Percentiles rank a stretch among this genome's conserved stretches.
Conservation (phyloP, 257 asterid genomes). For the Solanum lignicaule region DNA sequence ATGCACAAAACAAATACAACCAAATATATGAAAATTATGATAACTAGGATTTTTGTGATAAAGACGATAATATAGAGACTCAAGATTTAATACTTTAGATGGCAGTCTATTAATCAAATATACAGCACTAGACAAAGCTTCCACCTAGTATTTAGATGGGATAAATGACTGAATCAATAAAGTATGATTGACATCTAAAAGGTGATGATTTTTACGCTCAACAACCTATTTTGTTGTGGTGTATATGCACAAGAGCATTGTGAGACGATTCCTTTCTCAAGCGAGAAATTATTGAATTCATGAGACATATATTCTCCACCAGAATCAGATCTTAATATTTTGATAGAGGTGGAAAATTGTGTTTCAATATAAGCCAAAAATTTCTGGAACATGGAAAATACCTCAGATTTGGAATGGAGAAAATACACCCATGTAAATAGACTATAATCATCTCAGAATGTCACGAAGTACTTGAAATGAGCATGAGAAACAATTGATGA, state of each 20-base stretch:
- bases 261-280: not conserved
- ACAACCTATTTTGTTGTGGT: not conserved
- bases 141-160: not conserved
- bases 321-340: not conserved
- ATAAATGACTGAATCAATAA: not conserved
- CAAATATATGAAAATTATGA: not conserved
- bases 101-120: not conserved
- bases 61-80: not conserved
- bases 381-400: too few relatives aligned
- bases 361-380: too few relatives aligned
- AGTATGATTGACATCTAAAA: not conserved
- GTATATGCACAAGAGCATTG: not conserved
- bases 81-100: not conserved
- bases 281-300: not conserved
- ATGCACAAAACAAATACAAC: not conserved
- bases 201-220: not conserved
- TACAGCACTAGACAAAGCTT: not conserved
- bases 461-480: not conserved
- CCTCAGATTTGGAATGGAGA: too few relatives aligned
- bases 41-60: not conserved
- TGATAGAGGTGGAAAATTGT: not conserved
- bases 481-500: not conserved
- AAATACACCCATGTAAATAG: not conserved
- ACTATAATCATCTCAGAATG: not conserved
- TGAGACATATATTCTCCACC: not conserved